phyloP scores from a whole-genome alignment of 129 eudicot genomes.

The Flaveria bidentis region DNA sequence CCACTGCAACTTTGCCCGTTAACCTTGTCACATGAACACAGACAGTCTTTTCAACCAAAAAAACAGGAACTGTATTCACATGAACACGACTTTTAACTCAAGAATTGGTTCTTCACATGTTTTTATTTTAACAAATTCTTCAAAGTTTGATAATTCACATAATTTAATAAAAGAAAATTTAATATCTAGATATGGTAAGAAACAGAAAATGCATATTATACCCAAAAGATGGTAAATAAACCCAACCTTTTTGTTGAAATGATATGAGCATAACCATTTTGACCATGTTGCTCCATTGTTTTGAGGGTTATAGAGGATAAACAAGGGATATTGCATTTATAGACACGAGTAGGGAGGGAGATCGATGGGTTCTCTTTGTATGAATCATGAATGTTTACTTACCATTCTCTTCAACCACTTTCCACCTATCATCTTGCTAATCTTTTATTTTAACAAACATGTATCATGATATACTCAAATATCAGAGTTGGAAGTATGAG shows the following conservation, averaged over 20 bases:
- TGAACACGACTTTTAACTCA: too few relatives aligned
- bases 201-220: not conserved
- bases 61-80: too few relatives aligned
- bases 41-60: too few relatives aligned
- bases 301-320: constrained; percentile 1
- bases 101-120: too few relatives aligned
- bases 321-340: constrained; percentile 21
- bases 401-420: constrained; percentile 31
- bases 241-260: constrained; percentile 38
- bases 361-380: constrained; percentile 13
- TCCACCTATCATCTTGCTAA: constrained; percentile 28
- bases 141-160: not conserved
- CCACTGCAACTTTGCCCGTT: constrained; percentile 44
- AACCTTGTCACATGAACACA: constrained; percentile 37
- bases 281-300: constrained; percentile 31
- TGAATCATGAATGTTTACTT: constrained; percentile 9
- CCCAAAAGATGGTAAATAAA: not conserved
- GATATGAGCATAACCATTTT: constrained; percentile 20
- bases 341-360: constrained; percentile 1
- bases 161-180: not conserved
- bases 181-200: not conserved
- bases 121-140: too few relatives aligned
- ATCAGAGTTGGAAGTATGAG: not conserved
- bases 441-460: constrained; percentile 2
- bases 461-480: not conserved